phyloP scores from a whole-genome alignment of 495 filamentous ascomycete genomes.

The Symbiotaphrina buchneri region DNA sequence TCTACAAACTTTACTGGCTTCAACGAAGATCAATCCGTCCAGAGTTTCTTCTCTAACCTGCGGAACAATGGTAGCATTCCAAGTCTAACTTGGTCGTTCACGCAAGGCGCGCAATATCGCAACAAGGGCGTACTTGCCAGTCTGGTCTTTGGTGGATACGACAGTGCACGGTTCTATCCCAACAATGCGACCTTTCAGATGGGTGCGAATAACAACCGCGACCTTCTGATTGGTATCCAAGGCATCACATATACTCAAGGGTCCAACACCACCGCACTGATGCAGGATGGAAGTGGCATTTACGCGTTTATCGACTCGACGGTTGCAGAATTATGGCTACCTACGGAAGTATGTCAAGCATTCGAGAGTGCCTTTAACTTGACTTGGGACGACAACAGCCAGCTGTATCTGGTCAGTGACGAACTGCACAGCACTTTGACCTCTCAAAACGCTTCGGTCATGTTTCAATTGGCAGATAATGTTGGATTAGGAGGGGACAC shows the following conservation, averaged over 20 bases:
- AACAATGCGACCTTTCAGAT: conserved; percentile 26
- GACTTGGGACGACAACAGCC: conserved; percentile 16
- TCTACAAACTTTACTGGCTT: conserved; percentile 22
- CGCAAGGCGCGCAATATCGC: conserved; percentile 17
- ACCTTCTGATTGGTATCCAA: conserved; percentile 29
- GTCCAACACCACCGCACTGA: conserved; percentile 14
- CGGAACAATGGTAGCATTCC: conserved; percentile 22
- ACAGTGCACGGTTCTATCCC: background rate
- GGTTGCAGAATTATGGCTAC: conserved; percentile 30
- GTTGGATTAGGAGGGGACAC: too few species aligned
- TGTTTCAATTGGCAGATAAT: conserved; percentile 27
- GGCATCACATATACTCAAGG: conserved; percentile 21
- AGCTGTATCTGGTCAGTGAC: conserved; percentile 26
- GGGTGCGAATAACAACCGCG: conserved; percentile 21
- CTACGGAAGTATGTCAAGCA: conserved; percentile 22
- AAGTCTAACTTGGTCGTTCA: conserved; percentile 30
- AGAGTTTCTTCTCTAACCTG: conserved; percentile 24
- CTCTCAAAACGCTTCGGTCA: conserved; percentile 22
- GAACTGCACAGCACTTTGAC: conserved; percentile 17
- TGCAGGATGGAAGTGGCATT: conserved; percentile 14
- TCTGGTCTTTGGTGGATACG: conserved; percentile 37
- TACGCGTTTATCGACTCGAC: conserved; percentile 25
- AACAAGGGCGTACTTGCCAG: conserved; percentile 23
- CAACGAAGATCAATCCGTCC: conserved; percentile 19
- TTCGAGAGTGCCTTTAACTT: conserved; percentile 31